Base-by-base conservation (phyloP, 352 stramenopile genomes). In the Globisporangium irregulare region DNA sequence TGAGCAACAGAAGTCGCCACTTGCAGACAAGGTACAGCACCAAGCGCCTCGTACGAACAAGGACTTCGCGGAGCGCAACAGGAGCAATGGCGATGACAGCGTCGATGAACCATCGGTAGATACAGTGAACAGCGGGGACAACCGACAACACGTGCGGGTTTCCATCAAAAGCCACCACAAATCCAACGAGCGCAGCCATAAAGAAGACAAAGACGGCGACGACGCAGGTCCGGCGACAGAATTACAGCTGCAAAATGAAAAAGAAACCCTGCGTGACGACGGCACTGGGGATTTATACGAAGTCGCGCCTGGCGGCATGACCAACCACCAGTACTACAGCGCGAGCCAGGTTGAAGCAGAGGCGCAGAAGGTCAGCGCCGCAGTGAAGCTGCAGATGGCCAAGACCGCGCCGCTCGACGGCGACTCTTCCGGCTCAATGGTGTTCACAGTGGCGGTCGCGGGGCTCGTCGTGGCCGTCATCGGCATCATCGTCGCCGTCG, bases 401-500 rank as follows among this genome's bases (percentile, higher is more conserved):
- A 62, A 79, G 41, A 51, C 62, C 15, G 54, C 57, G 9, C 18
- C 50, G 14, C 72, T 77, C 56, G 54, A 50, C 27, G 20, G 71
- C 24, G 53, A 67, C 8, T 53, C 56, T 1, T 59, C 64, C 56
- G 67, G 71, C 56, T 65, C 58, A 8, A 18, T 71, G 20, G 24
- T 64, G 34, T 25, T 72, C 25, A 15, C 57, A 7, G 64, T 43
- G 12, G 48, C 64, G 3, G 60, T 74, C 15, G 64, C 60, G 3
- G 73, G 70, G 1, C 56, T 70, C 12, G 71, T 67, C 6, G 58
- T 70, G 7, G 62, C 61, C 18, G 62, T 68, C 4, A 10, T 73
- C 3, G 73, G 57, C 25, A 67, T 69, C 10, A 12, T 79, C 22
- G 32, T 76, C 18, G 66, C 60, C 20, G 8, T 75, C 25, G n/a